Evolutionary conservation across 2,329 filamentous ascomycete species (phyloP), one percentile per base, ranked within the genome.

Genomic region (Fusarium multiceps): DNA sequence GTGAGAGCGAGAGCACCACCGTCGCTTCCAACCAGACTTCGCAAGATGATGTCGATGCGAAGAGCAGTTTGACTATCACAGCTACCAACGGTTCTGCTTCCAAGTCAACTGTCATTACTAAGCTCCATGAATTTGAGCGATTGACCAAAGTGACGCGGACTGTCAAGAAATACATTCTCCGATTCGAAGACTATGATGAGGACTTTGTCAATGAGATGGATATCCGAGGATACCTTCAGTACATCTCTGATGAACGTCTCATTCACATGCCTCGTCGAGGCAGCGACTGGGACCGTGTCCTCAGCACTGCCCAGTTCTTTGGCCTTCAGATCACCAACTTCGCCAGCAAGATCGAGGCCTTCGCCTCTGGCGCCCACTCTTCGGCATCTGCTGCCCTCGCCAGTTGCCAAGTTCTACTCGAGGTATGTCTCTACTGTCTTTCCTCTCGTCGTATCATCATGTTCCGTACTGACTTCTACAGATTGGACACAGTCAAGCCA

Each of bases 261-360:
- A 77, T 80, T 18, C 80, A 81, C 55, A 82, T 82, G 79, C 81
- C 81, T 4, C 74, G 75, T 7, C 72, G 78, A 41, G 80, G 80
- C n/a, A 82, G 80, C 54, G 76, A 79, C 48, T 82, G 80, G 80
- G 81, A 82, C 57, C 77, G 78, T 2, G 80, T 82, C 2, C 71
- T 82, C 30, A 79, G 78, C 41, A 77, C 78, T 18, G 81, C 81
- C 5, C 79, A 82, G 60, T 82, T 80, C 74, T 82, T 82, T 45
- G 80, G 80, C 5, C 74, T 81, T 7, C 80, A 82, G 62, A 72
- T 82, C 18, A 79, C 76, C 60, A 72, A 76, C 6, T 81, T 82
- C 20, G 79, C 78, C 9, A 68, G 69, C 25, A 76, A 75, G 21
- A 74, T 82, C 3, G 75, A 77, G 10, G n/a, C 47, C 1, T 76